A percentile compares a stretch with the other conserved stretches of the same genome.
These are phyloP conservation scores for Hansenula lynferdii DNA, from an alignment of 1,139 yeast genomes.

Conservation along the genomic window DNA sequence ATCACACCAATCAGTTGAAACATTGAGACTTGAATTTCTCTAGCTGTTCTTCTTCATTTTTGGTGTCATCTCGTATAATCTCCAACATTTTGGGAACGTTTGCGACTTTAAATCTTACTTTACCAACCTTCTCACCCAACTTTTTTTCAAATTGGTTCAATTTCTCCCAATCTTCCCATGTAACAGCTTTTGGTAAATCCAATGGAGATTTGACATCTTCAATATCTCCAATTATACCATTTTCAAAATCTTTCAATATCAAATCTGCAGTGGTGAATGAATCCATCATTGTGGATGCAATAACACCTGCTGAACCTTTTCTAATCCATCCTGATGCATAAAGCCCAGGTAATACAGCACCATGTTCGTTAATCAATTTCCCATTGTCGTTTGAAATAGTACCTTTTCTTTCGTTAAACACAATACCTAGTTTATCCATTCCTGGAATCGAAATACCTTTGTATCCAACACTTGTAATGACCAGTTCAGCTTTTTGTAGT, in stretches of 20 bases:
- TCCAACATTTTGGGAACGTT: conserved; percentile 45
- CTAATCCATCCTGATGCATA: conserved; percentile 94
- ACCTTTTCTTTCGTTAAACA: conserved; percentile 49
- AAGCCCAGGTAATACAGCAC: conserved; percentile 42
- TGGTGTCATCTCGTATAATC: not conserved
- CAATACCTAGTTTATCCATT: conserved; percentile 30
- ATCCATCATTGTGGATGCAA: conserved; percentile 87
- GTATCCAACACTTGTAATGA: conserved; percentile 83
- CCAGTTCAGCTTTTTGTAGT: conserved; percentile 45
- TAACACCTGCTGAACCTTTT: conserved; percentile 86
- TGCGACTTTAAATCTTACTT: conserved; percentile 54
- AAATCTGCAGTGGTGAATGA: conserved; percentile 70
- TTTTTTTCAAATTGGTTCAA: conserved; percentile 24
- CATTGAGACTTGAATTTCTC: conserved; percentile 2
- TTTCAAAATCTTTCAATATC: conserved; percentile 49
- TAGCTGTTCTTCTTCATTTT: conserved; percentile 1
- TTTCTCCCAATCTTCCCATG: conserved; percentile 72
- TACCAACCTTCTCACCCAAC: conserved; percentile 52
- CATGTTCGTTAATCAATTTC: conserved; percentile 38
- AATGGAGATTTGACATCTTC: conserved; percentile 27
- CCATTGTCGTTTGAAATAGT: conserved; percentile 60
- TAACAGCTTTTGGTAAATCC: conserved; percentile 34
- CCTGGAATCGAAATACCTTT: conserved; percentile 62
- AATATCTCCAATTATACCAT: conserved; percentile 22
- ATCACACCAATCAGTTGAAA: conserved; percentile 4